phyloP scores from a whole-genome alignment of 1,139 yeast species.

The Zygoascus meyerae region DNA sequence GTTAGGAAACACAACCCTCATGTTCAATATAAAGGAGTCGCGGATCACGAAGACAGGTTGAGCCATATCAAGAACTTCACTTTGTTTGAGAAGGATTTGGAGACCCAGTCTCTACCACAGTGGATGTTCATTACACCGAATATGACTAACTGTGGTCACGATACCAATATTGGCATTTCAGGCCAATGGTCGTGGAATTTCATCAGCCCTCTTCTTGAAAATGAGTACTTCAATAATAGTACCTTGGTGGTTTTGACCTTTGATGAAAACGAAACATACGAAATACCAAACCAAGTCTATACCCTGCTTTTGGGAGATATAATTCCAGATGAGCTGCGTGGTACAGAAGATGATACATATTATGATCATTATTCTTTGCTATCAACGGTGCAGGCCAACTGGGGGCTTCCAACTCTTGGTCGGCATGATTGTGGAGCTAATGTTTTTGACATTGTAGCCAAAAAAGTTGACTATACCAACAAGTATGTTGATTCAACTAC shows the following conservation, averaged over 20 bases:
- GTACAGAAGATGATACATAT: conserved; percentile 41
- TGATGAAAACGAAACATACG: conserved; percentile 43
- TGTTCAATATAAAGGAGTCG: conserved; percentile 38
- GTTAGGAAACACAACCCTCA: conserved; percentile 48
- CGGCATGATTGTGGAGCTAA: conserved; percentile 46
- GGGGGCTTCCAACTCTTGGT: conserved; percentile 43
- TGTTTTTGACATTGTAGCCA: conserved; percentile 40
- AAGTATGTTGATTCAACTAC: conserved; percentile 34
- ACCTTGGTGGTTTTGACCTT: conserved; percentile 43
- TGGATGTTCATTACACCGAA: conserved; percentile 47
- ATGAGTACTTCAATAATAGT: conserved; percentile 40
- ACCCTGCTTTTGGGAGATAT: conserved; percentile 38
- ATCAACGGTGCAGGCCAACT: conserved; percentile 44
- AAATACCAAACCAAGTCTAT: conserved; percentile 40
- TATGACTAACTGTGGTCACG: conserved; percentile 48
- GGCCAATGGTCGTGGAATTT: conserved; percentile 42
- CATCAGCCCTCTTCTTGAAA: conserved; percentile 39
- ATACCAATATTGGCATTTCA: conserved; percentile 40
- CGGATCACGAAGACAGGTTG: conserved; percentile 32
- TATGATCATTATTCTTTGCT: conserved; percentile 47
- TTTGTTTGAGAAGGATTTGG: conserved; percentile 38
- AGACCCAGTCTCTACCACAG: conserved; percentile 40
- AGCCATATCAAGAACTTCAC: conserved; percentile 43
- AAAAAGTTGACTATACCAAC: conserved; percentile 34
- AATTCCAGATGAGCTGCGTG: conserved; percentile 37